Conservation (phyloP, 495 filamentous ascomycete genomes). For the Neurospora sp. region DNA sequence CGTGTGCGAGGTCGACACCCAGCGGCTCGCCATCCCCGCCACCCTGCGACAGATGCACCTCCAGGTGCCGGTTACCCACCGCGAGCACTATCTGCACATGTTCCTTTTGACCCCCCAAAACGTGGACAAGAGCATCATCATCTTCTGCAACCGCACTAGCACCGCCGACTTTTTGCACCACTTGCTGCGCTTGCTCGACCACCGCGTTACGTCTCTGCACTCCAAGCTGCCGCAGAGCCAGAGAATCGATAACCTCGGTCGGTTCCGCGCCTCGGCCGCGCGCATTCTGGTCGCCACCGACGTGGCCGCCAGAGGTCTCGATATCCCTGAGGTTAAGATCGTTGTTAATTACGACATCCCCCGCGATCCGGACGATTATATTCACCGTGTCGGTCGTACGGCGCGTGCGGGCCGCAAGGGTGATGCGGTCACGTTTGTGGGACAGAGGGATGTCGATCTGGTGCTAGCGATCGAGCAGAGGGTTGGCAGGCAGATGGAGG, state of each 20-base stretch:
- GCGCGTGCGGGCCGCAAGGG: conserved; percentile 79
- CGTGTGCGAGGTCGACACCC: conserved; percentile 77
- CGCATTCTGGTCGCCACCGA: conserved; percentile 90
- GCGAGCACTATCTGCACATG: conserved; percentile 87
- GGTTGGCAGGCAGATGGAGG: conserved; percentile 67
- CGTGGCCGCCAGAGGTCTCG: conserved; percentile 88
- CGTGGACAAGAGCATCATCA: conserved; percentile 61
- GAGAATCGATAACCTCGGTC: conserved; percentile 73
- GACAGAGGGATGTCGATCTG: conserved; percentile 81
- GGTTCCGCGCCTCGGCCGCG: conserved; percentile 86
- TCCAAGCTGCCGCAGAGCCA: conserved; percentile 73
- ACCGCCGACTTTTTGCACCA: conserved; percentile 85
- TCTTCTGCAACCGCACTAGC: conserved; percentile 88
- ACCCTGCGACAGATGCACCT: conserved; percentile 78
- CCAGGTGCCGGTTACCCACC: conserved; percentile 75
- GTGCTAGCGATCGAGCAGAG: conserved; percentile 79
- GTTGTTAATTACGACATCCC: conserved; percentile 96
- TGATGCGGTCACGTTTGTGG: conserved; percentile 78
- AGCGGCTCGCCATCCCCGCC: conserved; percentile 61
- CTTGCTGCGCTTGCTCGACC: conserved; percentile 69
- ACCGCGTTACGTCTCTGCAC: conserved; percentile 86
- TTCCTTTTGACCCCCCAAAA: conserved; percentile 75
- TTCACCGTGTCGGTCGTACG: conserved; percentile 91
- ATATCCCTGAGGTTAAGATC: conserved; percentile 83
- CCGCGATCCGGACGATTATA: conserved; percentile 91